Evolutionary conservation across 257 asterid genomes (phyloP).

Genomic region (Scutellaria galericulata): DNA sequence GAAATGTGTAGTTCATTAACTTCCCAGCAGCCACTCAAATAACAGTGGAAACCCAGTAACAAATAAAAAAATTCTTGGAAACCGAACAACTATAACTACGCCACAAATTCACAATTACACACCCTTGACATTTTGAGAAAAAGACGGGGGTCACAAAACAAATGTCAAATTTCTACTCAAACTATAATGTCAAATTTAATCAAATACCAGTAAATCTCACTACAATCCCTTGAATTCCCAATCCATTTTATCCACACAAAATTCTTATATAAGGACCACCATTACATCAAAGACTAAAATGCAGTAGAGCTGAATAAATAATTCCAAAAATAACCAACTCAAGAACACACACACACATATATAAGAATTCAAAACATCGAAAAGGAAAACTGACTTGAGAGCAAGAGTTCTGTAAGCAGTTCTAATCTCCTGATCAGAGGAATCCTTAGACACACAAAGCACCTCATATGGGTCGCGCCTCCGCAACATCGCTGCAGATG

Average conservation of each 20-base stretch:
- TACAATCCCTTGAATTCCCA: constrained; percentile 8
- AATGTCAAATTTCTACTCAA: constrained; percentile 10
- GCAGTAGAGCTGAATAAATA: background rate
- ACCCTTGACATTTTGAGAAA: background rate
- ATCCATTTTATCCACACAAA: background rate
- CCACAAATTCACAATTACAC: background rate
- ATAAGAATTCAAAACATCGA: background rate
- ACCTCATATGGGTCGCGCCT: constrained; percentile 92
- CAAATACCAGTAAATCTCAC: constrained; percentile 4
- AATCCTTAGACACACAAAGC: constrained; percentile 69
- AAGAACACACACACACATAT: background rate
- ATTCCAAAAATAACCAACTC: background rate
- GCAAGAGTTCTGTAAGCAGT: constrained; percentile 94
- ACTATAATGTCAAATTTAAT: background rate
- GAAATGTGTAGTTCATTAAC: background rate
- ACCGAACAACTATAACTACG: background rate
- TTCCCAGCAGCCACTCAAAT: constrained; percentile 10
- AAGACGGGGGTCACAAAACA: background rate
- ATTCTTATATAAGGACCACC: background rate
- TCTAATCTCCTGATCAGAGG: constrained; percentile 90
- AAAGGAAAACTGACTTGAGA: constrained; percentile 61
- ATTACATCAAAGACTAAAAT: background rate
- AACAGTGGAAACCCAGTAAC: background rate
- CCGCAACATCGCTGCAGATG: constrained; percentile 61
- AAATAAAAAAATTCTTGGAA: constrained; percentile 3